Base-by-base conservation (phyloP, 345 rosid genomes). In the Arabis alpina region DNA sequence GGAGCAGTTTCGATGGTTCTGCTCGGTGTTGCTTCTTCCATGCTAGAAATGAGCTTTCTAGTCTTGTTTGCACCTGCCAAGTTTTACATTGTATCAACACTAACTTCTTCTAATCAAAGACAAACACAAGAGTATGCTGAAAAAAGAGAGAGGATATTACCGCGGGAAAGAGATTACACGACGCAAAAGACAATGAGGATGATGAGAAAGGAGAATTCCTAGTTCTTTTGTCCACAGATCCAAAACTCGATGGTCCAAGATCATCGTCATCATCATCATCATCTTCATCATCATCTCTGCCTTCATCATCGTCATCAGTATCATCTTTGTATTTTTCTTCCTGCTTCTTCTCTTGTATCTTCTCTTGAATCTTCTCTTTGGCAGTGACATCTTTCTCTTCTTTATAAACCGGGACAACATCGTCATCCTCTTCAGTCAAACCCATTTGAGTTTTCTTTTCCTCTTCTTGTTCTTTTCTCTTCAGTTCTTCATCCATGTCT, bases 401-500 rank as follows among this genome's bases (percentile, higher is more conserved):
- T 59, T 77, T 77, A 10, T 32, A 42, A 48, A 77, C 58, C 16
- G 53, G 71, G 41, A 44, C 61, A 48, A 78, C 77, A 66, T 65
- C 61, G 74, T 80, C 86, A 65, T 82, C 84, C 74, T 76, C 86
- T 71, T 81, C 88, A 68, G 15, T 55, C 77, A 80, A 47, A 56
- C 74, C 87, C 82, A 75, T 76, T 81, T 85, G 85, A 51, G 60
- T 67, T 71, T 77, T 76, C 66, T 82, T 78, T 70, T 83, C 83
- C 70, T 87, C 98, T 74, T 83, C 96, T 77, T 82, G 77, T 68
- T 90, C 98, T 76, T 69, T 80, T 69, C 19, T 68, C 76, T 72
- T 85, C 79, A 93, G 65, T 47, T 77, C 83, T 75, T 86, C 92
- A 79, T 90, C 97, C 88, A 91, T 71, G 48, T 91, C 96, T 76